These are phyloP conservation scores for Pythium chondricola DNA, from an alignment of 352 stramenopile species.

Conservation along the genomic window DNA sequence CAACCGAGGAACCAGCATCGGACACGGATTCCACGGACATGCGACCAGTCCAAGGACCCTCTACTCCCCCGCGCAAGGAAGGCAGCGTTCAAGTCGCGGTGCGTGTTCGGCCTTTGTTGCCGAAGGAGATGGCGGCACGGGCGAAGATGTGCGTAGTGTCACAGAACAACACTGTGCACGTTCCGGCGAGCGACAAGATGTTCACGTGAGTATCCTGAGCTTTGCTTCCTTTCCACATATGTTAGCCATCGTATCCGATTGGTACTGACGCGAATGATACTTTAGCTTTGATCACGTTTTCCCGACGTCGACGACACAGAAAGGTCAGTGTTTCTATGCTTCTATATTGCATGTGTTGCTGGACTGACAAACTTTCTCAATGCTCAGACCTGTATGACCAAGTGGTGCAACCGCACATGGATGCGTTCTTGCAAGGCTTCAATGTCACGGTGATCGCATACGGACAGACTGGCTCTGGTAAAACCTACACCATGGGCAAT, in stretches of 20 bases:
- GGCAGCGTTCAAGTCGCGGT: conserved; percentile 71
- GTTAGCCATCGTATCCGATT: no score
- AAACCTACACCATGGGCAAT: conserved; percentile 85
- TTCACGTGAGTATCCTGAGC: conserved; percentile 55
- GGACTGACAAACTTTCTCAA: neutral
- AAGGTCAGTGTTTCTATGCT: conserved; percentile 24
- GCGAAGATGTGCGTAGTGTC: conserved; percentile 38
- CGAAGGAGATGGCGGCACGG: conserved; percentile 60
- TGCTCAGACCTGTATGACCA: conserved; percentile 56
- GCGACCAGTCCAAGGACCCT: neutral
- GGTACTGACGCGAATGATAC: no score
- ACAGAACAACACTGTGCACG: conserved; percentile 27
- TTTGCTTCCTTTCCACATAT: neutral
- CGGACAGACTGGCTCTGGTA: conserved; percentile 79
- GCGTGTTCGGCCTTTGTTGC: conserved; percentile 70
- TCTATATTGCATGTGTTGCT: neutral
- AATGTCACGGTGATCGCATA: conserved; percentile 87
- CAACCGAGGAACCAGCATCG: no score
- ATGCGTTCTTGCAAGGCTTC: conserved; percentile 84
- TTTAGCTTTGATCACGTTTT: conserved; percentile 82
- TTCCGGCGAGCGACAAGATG: conserved; percentile 36
- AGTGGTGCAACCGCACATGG: conserved; percentile 68
- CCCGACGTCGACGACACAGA: conserved; percentile 40
- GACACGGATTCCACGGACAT: neutral
- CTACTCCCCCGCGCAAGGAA: conserved; percentile 46